Evolutionary conservation across 2,329 filamentous ascomycete species (phyloP).

Genomic region (Torrubiellomyces zombiae): DNA sequence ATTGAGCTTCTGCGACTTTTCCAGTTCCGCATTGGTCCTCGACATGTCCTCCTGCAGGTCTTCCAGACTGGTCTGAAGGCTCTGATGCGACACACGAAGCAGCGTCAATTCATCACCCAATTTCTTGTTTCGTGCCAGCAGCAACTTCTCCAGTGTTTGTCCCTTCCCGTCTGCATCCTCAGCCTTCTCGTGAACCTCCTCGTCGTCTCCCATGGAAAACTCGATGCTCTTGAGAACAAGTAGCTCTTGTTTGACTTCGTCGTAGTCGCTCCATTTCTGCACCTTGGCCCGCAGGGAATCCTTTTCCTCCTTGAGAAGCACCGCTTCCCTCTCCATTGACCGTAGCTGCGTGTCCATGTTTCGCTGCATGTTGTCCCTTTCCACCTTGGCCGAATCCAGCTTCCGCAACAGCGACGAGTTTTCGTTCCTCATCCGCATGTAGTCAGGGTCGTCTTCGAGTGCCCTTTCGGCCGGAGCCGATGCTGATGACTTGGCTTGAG

Average conservation of each 20-base stretch:
- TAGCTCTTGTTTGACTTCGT: conserved; percentile 88
- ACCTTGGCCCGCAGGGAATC: conserved; percentile 68
- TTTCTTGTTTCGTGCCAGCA: conserved; percentile 92
- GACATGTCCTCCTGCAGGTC: conserved; percentile 72
- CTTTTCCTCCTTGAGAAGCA: conserved; percentile 60
- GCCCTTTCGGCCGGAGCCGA: conserved; percentile 42
- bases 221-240: conserved; percentile 97
- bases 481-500: conserved; percentile 60
- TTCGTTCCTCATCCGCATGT: conserved; percentile 76
- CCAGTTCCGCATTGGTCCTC: conserved; percentile 68
- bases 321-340: conserved; percentile 62
- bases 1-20: conserved; percentile 69
- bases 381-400: conserved; percentile 66
- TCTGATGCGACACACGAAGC: conserved; percentile 82
- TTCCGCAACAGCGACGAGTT: conserved; percentile 85
- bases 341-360: conserved; percentile 60
- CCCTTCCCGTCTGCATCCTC: conserved; percentile 31
- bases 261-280: conserved; percentile 83
- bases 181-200: conserved; percentile 34
- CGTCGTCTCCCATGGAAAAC: conserved; percentile 80
- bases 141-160: conserved; percentile 76
- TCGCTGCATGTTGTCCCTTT: conserved; percentile 67
- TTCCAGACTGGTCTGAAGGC: conserved; percentile 66
- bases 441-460: conserved; percentile 78
- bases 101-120: conserved; percentile 85